Evolutionary conservation across 1,284 basidiomycete genomes (phyloP), one percentile per base, ranked within the genome.

Genomic region (Kalmanozyma brasiliensis): DNA sequence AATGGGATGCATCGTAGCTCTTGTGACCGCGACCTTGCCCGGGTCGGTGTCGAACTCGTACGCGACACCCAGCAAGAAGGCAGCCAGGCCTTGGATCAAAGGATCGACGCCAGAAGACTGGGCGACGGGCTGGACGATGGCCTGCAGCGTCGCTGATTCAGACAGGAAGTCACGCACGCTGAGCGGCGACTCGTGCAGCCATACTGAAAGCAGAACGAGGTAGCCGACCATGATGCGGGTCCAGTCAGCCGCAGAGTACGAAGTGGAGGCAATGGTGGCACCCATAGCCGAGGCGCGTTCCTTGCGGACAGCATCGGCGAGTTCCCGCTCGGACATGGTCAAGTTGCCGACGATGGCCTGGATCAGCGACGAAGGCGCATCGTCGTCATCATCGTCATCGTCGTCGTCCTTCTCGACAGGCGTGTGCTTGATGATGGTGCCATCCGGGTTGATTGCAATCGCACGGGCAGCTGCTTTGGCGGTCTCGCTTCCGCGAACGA

Each of bases 171-270:
- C 94, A 52, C 89, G 87, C 41, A 97, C 93, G 0, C 91, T 90
- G 49, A 86, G 87, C 0, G 93, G 89, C 68, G 94, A 93, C 74
- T 98, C 94, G 93, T 94, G 97, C n/a, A 97, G 85, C 95, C 95
- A 98, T 49, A 92, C 91, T 16, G 88, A 86, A 19, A 98, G 85
- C 42, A 96, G 83, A 35, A 88, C 87, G 37, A 98, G 85, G 81
- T 97, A 95, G 1, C 89, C 91, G 6, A 92, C 89, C 78, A 94
- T 89, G 57, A 97, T 85, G 59, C 93, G 86, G 67, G 93, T 92
- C 93, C 94, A 98, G 56, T 76, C 76, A 8, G 73, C 68, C 7
- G 77, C 73, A 7, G 62, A 71, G 37, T 44, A 62, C 19, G 59
- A 49, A 4, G 48, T 47, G 9, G 59, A 46, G n/a, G 61, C 55